Conservation (phyloP, 495 filamentous ascomycete species). For the Amphirosellinia nigrospora region DNA sequence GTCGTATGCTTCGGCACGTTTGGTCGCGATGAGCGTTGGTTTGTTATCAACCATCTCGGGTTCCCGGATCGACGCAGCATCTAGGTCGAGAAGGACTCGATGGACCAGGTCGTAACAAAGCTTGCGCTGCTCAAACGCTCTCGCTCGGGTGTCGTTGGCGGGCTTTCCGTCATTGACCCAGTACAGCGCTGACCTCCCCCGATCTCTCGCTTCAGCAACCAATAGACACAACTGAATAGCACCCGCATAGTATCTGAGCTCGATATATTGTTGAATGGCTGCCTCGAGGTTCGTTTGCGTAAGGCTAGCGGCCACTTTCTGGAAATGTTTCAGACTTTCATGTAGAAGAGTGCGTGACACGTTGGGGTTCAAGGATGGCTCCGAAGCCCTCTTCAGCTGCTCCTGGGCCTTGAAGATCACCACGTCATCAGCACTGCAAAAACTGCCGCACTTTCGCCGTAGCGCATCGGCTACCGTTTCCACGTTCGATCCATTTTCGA, state of each 20-base stretch:
- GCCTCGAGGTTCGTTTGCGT: slow-evolving; percentile 79
- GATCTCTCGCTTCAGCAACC: slow-evolving; percentile 81
- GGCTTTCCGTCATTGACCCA: slow-evolving; percentile 67
- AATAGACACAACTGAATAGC: slow-evolving; percentile 87
- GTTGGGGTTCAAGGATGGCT: slow-evolving; percentile 75
- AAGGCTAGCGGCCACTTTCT: slow-evolving; percentile 81
- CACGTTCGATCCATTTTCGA: slow-evolving; percentile 92
- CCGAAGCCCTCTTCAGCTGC: slow-evolving; percentile 82
- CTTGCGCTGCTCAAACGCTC: slow-evolving; percentile 71
- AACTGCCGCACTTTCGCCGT: slow-evolving; percentile 87
- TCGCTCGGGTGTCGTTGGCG: slow-evolving; percentile 68
- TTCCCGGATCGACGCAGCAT: slow-evolving; percentile 66
- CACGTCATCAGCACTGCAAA: slow-evolving; percentile 96
- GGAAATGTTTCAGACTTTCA: slow-evolving; percentile 86
- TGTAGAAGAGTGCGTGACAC: slow-evolving; percentile 80
- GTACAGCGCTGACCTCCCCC: slow-evolving; percentile 77
- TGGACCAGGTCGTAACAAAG: slow-evolving; percentile 85
- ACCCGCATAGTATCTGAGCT: slow-evolving; percentile 88
- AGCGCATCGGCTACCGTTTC: slow-evolving; percentile 95
- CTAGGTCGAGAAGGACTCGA: slow-evolving; percentile 75
- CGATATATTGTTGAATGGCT: slow-evolving; percentile 77
- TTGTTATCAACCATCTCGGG: slow-evolving; percentile 80
- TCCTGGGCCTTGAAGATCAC: slow-evolving; percentile 98
- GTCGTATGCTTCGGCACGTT: slow-evolving; percentile 83
- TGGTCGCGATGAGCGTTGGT: slow-evolving; percentile 72